Percentiles rank a stretch among this genome's conserved stretches.
These are phyloP conservation scores for Drechslerella dactyloides DNA, from an alignment of 2,329 filamentous ascomycete species.

Conservation along the genomic window DNA sequence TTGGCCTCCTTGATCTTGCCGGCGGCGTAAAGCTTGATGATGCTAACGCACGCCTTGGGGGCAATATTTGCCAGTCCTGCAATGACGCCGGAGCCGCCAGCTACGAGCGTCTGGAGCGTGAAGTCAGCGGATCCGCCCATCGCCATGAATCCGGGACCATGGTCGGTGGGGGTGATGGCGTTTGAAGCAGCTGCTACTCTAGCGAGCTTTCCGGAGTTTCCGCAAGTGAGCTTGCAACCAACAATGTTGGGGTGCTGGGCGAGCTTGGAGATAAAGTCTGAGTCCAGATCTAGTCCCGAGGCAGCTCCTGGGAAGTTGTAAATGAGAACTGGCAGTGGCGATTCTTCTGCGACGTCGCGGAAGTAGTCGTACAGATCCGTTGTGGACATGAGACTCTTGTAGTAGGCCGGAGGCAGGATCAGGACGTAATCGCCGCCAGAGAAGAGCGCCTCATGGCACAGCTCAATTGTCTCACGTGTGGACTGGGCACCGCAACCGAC, in stretches of 20 bases:
- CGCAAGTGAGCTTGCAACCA: constrained; percentile 90
- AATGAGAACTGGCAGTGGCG: constrained; percentile 77
- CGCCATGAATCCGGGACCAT: constrained; percentile 76
- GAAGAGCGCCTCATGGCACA: constrained; percentile 70
- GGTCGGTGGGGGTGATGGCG: constrained; percentile 69
- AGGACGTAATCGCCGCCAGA: constrained; percentile 82
- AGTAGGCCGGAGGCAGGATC: constrained; percentile 82
- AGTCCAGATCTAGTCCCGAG: constrained; percentile 86
- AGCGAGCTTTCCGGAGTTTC: constrained; percentile 86
- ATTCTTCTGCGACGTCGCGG: constrained; percentile 74
- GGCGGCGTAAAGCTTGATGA: constrained; percentile 76
- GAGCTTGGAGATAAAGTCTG: constrained; percentile 80
- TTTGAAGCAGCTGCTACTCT: constrained; percentile 76
- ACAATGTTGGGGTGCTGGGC: constrained; percentile 82
- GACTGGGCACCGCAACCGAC: constrained; percentile 82
- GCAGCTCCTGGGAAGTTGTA: constrained; percentile 94
- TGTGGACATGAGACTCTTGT: constrained; percentile 77
- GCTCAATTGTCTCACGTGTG: constrained; percentile 78
- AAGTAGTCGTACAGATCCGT: constrained; percentile 76
- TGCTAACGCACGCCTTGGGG: constrained; percentile 78
- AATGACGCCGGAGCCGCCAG: constrained; percentile 82
- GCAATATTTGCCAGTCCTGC: constrained; percentile 84
- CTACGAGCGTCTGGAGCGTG: constrained; percentile 78
- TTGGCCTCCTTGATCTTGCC: constrained; percentile 78
- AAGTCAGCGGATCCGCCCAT: constrained; percentile 90